phyloP scores from a whole-genome alignment of 2,329 filamentous ascomycete genomes.

The Metarhizium album region DNA sequence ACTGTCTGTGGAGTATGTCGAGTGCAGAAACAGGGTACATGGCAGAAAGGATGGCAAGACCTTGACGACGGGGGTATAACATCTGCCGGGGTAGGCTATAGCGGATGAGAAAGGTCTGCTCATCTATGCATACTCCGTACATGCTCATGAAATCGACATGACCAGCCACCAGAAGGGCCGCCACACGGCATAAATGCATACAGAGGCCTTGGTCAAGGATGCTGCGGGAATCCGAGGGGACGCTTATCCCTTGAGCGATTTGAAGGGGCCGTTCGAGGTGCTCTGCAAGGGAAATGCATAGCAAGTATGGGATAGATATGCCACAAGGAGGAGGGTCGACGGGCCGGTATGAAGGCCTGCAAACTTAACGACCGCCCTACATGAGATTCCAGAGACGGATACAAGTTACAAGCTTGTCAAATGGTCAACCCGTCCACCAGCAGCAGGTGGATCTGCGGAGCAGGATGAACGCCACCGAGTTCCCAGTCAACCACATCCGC shows the following conservation, averaged over 20 bases:
- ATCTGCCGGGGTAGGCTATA: conserved; percentile 20
- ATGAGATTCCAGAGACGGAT: not conserved
- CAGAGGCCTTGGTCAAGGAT: not conserved
- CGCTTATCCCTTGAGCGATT: not conserved
- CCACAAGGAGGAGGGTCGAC: conserved; percentile 1
- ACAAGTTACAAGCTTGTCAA: conserved; percentile 1
- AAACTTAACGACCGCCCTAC: not conserved
- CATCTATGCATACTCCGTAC: not conserved
- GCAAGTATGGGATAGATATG: not conserved
- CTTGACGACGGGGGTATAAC: conserved; percentile 15
- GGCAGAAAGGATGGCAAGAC: conserved; percentile 5
- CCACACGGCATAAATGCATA: not conserved
- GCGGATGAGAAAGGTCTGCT: conserved; percentile 9
- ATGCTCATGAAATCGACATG: not conserved
- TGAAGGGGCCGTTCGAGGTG: not conserved
- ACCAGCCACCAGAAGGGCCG: not conserved
- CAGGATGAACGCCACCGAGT: conserved; percentile 5
- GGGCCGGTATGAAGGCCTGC: not conserved
- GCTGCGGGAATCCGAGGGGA: not conserved
- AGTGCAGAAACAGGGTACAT: conserved; percentile 4
- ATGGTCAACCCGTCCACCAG: not conserved
- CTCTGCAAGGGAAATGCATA: not conserved
- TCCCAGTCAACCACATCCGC: not conserved
- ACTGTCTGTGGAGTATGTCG: conserved; percentile 10
- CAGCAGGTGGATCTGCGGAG: conserved; percentile 2